Evolutionary conservation across 2,329 filamentous ascomycete genomes (phyloP).

Genomic region (Pleoardoris graminearum): DNA sequence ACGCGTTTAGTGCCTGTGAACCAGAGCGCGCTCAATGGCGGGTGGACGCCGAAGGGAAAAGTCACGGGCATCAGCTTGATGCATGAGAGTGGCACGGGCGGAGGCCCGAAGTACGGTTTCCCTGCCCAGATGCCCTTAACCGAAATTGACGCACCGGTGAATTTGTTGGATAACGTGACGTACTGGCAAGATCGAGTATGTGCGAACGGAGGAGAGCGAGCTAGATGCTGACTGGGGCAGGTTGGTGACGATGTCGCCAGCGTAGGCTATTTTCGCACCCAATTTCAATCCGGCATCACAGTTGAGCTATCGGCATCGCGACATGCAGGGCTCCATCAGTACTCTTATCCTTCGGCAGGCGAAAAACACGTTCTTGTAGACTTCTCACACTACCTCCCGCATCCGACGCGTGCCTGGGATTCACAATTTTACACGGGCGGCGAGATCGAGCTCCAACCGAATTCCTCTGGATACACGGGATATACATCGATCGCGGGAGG

Average conservation of each 20-base stretch:
- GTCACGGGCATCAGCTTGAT: conserved; percentile 47
- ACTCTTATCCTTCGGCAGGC: conserved; percentile 42
- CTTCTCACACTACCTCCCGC: conserved; percentile 50
- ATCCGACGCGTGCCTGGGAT: conserved; percentile 40
- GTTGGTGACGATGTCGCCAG: conserved; percentile 35
- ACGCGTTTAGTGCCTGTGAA: conserved; percentile 39
- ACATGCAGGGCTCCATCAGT: conserved; percentile 45
- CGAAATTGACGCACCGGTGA: conserved; percentile 45
- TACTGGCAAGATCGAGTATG: conserved; percentile 46
- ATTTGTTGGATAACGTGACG: conserved; percentile 49
- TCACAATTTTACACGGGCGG: conserved; percentile 43
- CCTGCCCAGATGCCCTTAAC: conserved; percentile 49
- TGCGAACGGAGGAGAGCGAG: neutral
- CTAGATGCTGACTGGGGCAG: conserved; percentile 12
- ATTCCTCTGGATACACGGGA: conserved; percentile 36
- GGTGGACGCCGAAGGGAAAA: conserved; percentile 47
- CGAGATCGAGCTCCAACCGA: conserved; percentile 39
- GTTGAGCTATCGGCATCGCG: conserved; percentile 43
- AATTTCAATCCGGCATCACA: conserved; percentile 39
- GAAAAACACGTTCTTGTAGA: conserved; percentile 53
- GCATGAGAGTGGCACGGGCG: conserved; percentile 45
- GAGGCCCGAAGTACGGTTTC: conserved; percentile 47
- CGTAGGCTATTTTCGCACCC: conserved; percentile 45
- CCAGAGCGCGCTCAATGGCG: conserved; percentile 46
- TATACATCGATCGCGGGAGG: conserved; percentile 42